Base-by-base conservation (phyloP, 2,329 filamentous ascomycete genomes). In the Colletotrichum sansevieriae region DNA sequence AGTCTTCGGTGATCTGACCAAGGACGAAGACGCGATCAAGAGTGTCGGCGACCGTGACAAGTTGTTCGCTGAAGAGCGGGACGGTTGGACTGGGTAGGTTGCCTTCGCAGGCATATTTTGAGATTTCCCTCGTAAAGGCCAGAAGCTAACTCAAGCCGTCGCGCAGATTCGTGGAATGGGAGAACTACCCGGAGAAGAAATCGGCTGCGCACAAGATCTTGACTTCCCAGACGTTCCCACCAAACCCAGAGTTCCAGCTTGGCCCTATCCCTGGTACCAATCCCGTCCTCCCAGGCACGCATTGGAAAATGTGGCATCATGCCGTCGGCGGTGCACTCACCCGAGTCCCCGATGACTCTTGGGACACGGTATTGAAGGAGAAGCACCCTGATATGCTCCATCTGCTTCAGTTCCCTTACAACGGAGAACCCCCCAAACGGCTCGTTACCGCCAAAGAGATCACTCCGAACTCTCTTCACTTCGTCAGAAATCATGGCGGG, bases 401-500 rank as follows among this genome's bases (percentile, higher is more conserved):
- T 71, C 79, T 90, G 0, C 78, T 90, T 0, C 84, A 90, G 63
- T 90, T 90, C 67, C 88, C 88, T 0, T 90, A 90, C 75, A 90
- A 90, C 44, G 88, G 88, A 0, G 88, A 91, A 70, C 84, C 88
- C 0, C 87, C 87, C 0, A 86, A 90, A 70, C 82, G 85, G 2
- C 80, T 91, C 0, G 83, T 89, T 4, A 78, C 77, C 0, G 83
- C 84, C 0, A 83, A 83, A 15, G 82, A 85, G 0, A 83, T 92
- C 44, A 93, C 91, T 0, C 80, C 84, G 0, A 93, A 92, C 69
- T 55, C 72, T 0, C 72, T 77, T 2, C 87, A 90, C 71, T 93
- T 92, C 71, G 88, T 93, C 0, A 83, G 91, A 8, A 93, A 93
- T 68, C 91, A 93, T 70, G 90, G 91, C 10, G 90, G 91, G 0